Evolutionary conservation across 257 asterid species (phyloP).

Genomic region (Fraxinus quadrangulata): DNA sequence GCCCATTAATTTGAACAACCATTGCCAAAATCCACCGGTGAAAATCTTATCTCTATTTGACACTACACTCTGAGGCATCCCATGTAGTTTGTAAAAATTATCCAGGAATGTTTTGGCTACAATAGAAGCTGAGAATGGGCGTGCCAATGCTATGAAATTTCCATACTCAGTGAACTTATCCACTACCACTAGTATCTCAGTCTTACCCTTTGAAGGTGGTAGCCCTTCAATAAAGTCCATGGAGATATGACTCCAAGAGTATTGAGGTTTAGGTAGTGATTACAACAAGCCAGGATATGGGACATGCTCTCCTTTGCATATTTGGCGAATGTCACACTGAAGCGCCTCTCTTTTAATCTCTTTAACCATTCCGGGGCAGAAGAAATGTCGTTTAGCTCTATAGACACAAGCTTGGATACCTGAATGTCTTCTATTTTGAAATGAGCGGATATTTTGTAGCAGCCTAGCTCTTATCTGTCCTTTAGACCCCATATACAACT

Average conservation of each 20-base stretch:
- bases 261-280: not conserved
- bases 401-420: too few species aligned
- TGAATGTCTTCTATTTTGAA: too few species aligned
- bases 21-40: not conserved
- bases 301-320: not conserved
- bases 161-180: not conserved
- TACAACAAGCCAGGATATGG: not conserved
- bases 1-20: not conserved
- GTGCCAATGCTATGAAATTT: not conserved
- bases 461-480: too few species aligned
- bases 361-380: too few species aligned
- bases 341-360: too few species aligned
- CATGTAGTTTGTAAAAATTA: too few species aligned
- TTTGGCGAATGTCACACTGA: not conserved
- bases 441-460: too few species aligned
- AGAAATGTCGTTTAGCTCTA: too few species aligned
- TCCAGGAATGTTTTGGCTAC: too few species aligned
- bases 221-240: slow-evolving; percentile 24
- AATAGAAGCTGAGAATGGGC: too few species aligned
- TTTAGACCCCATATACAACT: too few species aligned
- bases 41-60: slow-evolving; percentile 8
- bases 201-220: not conserved
- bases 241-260: not conserved
- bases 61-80: not conserved
- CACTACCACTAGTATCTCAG: not conserved